Base-by-base conservation (phyloP, 306 rosid genomes). In the Dryas drummondii region DNA sequence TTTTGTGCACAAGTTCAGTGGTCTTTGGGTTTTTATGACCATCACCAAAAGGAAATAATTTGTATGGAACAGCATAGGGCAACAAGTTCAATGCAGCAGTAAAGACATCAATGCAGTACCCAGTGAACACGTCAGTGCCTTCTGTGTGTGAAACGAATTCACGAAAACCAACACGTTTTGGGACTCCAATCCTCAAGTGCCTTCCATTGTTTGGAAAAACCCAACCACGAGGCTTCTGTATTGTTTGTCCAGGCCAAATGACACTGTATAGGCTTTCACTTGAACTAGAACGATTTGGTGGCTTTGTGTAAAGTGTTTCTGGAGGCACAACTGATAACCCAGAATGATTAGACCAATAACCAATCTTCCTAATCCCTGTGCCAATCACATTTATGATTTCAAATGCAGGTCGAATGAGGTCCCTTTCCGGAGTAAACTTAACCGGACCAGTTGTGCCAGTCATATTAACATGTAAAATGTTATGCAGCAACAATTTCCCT, bases 301-400 rank as follows among this genome's bases (percentile, higher is more conserved):
- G 86, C 60, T 80, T 79, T 19, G 87, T 67, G 86, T 86, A 82
- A 57, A 85, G 83, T n/a, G 48, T 37, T 76, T 90, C 96, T 0
- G 99, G 99, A 68, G 85, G 83, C 52, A 62, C 26, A 75, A 82
- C 48, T 6, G 98, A 89, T 60, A 96, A 65, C 22, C 99, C 96
- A 16, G 99, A 88, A 82, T 88, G 79, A 80, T 96, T 92, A 71
- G 92, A 86, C 99, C 99, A 96, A 86, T 92, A 96, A 74, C 99
- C 98, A 22, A 96, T 78, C 80, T 74, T 86, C 83, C 96, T 81
- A 4, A 66, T 55, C 51, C 94, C 98, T 0, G 91, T 82, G 50
- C 91, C 98, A 64, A 88, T 58, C 75, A 92, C 96, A 76, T 96
- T 96, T 77, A 96, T 61, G 71, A 96, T 76, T 79, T 96, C 99